Evolutionary conservation across 1,284 basidiomycete genomes (phyloP).

Genomic region (Fomitiporia mediterranea): DNA sequence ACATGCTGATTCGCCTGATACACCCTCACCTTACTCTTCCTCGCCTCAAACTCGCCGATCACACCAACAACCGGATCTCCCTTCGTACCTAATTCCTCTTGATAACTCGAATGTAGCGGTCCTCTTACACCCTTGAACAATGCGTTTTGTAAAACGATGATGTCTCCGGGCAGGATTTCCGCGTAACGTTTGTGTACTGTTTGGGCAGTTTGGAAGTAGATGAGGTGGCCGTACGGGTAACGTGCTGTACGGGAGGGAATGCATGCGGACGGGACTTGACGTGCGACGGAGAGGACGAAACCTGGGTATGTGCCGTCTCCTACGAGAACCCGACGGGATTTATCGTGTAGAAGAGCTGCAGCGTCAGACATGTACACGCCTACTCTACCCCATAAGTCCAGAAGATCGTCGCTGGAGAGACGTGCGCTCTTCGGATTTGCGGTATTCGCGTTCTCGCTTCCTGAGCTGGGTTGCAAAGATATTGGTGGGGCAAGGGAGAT

Average conservation of each 20-base stretch:
- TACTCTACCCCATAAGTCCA: constrained; percentile 64
- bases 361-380: constrained; percentile 72
- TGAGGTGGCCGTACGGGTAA: constrained; percentile 60
- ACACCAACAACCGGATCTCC: constrained; percentile 68
- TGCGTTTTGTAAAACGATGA: constrained; percentile 72
- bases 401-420: constrained; percentile 55
- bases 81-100: constrained; percentile 53
- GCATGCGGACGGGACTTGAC: constrained; percentile 52
- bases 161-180: constrained; percentile 84
- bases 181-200: constrained; percentile 68
- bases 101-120: constrained; percentile 60
- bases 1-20: constrained; percentile 80
- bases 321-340: constrained; percentile 69
- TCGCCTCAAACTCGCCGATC: constrained; percentile 76
- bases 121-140: constrained; percentile 87
- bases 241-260: constrained; percentile 29
- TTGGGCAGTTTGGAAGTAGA: constrained; percentile 67
- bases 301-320: constrained; percentile 81
- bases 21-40: constrained; percentile 80
- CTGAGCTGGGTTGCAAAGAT: constrained; percentile 19
- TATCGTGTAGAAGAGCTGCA: constrained; percentile 63
- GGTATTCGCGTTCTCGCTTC: background rate
- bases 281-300: constrained; percentile 66
- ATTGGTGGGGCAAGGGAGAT: constrained; percentile 1
- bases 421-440: constrained; percentile 4